Percentiles rank a stretch among this genome's conserved stretches.
phyloP scores from a whole-genome alignment of 345 rosid species.

The Aquilaria sinensis region DNA sequence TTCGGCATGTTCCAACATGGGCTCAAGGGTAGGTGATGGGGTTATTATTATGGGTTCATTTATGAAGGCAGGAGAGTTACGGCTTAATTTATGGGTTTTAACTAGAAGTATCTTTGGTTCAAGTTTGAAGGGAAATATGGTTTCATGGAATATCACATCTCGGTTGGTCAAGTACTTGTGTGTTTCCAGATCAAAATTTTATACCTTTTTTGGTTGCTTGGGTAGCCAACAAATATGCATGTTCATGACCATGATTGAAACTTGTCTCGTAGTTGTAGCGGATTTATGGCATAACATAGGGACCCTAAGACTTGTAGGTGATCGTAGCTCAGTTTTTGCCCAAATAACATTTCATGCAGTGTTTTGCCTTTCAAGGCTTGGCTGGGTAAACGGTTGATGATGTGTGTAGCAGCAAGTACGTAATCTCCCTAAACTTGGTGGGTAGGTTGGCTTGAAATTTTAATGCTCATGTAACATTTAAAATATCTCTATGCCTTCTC shows the following conservation, averaged over 20 bases:
- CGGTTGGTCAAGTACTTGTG: not conserved
- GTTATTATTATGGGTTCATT: no score
- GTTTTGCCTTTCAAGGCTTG: not conserved
- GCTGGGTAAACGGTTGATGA: not conserved
- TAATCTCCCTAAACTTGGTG: not conserved
- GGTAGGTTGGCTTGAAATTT: not conserved
- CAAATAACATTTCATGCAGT: not conserved
- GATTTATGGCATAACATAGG: not conserved
- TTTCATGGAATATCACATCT: not conserved
- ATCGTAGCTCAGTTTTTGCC: not conserved
- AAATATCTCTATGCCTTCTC: not conserved
- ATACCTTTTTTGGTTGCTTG: not conserved
- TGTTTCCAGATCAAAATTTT: not conserved
- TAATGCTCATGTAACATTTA: not conserved
- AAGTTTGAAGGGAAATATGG: not conserved
- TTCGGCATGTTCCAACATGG: not conserved
- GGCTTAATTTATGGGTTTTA: not conserved
- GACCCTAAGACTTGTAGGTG: not conserved
- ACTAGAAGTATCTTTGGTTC: no score
- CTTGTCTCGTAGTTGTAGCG: not conserved
- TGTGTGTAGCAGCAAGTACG: not conserved
- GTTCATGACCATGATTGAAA: not conserved
- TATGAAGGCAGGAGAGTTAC: no score
- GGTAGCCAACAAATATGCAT: not conserved
- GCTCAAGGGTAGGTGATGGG: not conserved